These are phyloP conservation scores for Claviceps pusilla DNA, from an alignment of 2,329 filamentous ascomycete species.

Conservation along the genomic window DNA sequence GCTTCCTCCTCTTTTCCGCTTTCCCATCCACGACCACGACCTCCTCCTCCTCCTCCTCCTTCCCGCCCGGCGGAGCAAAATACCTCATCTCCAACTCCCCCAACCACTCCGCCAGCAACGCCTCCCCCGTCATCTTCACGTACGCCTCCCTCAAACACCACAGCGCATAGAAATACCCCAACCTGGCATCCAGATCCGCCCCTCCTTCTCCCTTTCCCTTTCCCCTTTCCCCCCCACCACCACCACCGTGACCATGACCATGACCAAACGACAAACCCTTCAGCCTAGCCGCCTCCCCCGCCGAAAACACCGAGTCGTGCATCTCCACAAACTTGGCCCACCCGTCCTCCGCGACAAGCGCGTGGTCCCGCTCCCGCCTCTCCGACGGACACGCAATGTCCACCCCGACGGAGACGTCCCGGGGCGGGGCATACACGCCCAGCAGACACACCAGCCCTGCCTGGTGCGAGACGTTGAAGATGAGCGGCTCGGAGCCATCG, in stretches of 20 bases:
- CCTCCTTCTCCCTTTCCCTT: too few species aligned
- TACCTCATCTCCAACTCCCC: slow-evolving; percentile 51
- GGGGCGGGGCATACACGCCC: slow-evolving; percentile 28
- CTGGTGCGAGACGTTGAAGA: slow-evolving; percentile 69
- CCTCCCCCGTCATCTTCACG: slow-evolving; percentile 71
- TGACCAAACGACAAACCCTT: slow-evolving; percentile 26
- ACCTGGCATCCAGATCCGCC: slow-evolving; percentile 22
- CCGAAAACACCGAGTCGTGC: slow-evolving; percentile 54
- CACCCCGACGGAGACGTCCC: slow-evolving; percentile 41
- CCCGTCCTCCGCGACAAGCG: slow-evolving; percentile 41
- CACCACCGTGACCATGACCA: background rate
- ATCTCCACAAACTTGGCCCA: slow-evolving; percentile 56
- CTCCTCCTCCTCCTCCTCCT: slow-evolving; percentile 1
- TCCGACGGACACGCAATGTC: slow-evolving; percentile 66
- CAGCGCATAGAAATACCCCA: slow-evolving; percentile 59
- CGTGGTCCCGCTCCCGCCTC: slow-evolving; percentile 45
- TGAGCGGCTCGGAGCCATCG: slow-evolving; percentile 32
- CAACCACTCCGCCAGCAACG: slow-evolving; percentile 59
- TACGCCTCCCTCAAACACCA: slow-evolving; percentile 73
- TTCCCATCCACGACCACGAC: too few species aligned
- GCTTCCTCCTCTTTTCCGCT: background rate
- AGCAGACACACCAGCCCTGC: slow-evolving; percentile 57
- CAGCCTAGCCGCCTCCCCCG: slow-evolving; percentile 46
- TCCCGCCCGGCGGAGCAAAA: slow-evolving; percentile 40
- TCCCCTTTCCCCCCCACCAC: too few species aligned